These are phyloP conservation scores for Nigrospora sphaerica DNA, from an alignment of 2,329 filamentous ascomycete genomes.

Conservation along the genomic window DNA sequence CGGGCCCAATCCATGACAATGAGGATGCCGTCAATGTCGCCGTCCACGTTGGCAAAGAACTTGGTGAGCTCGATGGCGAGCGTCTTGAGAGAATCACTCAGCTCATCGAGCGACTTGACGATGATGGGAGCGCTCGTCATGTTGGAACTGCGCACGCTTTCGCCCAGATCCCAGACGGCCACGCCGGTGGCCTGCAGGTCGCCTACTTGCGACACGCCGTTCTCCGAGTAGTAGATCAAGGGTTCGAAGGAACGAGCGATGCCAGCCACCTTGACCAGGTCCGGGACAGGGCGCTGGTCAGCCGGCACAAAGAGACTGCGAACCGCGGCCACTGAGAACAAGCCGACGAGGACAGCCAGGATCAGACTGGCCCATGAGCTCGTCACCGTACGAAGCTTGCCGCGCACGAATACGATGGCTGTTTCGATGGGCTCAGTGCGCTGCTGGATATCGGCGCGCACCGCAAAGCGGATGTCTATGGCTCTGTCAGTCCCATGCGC, in stretches of 20 bases:
- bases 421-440: conserved; percentile 78
- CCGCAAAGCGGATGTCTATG: conserved; percentile 78
- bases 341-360: conserved; percentile 49
- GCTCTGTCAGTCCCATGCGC: conserved; percentile 9
- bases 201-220: conserved; percentile 76
- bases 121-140: conserved; percentile 87
- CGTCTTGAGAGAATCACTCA: conserved; percentile 79
- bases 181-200: conserved; percentile 87
- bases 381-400: conserved; percentile 53
- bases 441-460: conserved; percentile 83
- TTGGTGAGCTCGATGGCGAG: conserved; percentile 79
- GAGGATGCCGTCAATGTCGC: conserved; percentile 85
- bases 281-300: conserved; percentile 60
- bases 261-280: conserved; percentile 84
- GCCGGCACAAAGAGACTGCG: conserved; percentile 65
- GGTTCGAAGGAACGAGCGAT: conserved; percentile 90
- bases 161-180: conserved; percentile 89
- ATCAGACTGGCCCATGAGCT: conserved; percentile 64
- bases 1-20: conserved; percentile 96
- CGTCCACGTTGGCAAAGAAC: conserved; percentile 90
- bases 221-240: conserved; percentile 89
- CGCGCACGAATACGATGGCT: conserved; percentile 56
- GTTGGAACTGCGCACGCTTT: conserved; percentile 81
- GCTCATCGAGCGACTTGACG: conserved; percentile 73
- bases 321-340: conserved; percentile 60